Base-by-base conservation (phyloP, 306 rosid species). In the Castanea crenata region DNA sequence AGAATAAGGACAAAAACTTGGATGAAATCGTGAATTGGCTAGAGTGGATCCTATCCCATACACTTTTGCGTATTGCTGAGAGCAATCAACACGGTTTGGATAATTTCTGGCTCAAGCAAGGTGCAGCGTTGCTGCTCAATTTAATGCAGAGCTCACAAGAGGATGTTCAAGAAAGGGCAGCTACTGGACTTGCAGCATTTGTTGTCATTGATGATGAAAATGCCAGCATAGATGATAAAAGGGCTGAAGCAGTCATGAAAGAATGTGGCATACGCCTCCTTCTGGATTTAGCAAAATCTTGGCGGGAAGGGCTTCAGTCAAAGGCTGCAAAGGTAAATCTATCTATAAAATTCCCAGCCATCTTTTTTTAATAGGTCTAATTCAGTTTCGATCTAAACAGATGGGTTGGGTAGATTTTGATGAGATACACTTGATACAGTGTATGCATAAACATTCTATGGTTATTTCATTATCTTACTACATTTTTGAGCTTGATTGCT, bases 151-250 rank as follows among this genome's bases (percentile, higher is more conserved):
- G 99, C 81, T 87, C 89, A 79, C 98, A 96, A 75, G 98, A 91
- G 87, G 99, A 96, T 81, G 99, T 96, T 82, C 98, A 96, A 82
- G 99, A 96, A 78, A 96, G 99, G 90, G 99, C 98, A 67, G 99
- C 99, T 55, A 96, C 99, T 3, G 99, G 97, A 27, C 98, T 96
- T 90, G 98, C 99, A 76, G 90, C 99, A 32, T 96, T 96, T 90
- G 99, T 96, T 78, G 98, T 96, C 74, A 91, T 93, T 83, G 99
- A 96, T 80, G 99, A 96, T 76, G 98, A 96, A 85, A 93, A 96
- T 88, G 92, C 98, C 72, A 96, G 92, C 86, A 96, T 96, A 55
- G 96, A 96, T 82, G 80, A 89, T 69, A 90, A 93, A 74, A 88
- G 99, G 86, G 99, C 99, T 67, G 99, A 96, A 80, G 99, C 94